Evolutionary conservation across 495 filamentous ascomycete genomes (phyloP), one percentile per base, ranked within the genome.

Genomic region (Aspergillus ostianus): DNA sequence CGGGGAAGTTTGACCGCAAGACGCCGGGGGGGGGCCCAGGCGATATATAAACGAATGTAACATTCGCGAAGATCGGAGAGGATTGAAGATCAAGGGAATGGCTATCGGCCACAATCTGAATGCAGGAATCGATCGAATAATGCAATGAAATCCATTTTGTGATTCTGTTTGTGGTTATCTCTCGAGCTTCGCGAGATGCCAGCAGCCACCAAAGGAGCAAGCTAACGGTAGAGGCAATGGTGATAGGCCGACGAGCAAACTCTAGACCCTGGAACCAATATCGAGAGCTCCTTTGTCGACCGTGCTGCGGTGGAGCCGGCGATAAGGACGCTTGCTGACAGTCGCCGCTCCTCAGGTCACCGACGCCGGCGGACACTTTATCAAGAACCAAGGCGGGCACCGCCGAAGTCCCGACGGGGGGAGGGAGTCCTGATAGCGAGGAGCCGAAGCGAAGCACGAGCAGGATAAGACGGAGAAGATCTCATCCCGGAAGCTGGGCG

Each of bases 71-170:
- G 12, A 15, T 51, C 12, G 23, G 49, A 29, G 20, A 15, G 26
- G 6, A 9, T 6, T 3, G 7, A 20, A 50, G 18, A 12, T n/a
- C 27, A 12, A 6, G 29, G 36, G 3, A 48, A 10, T 26, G 56
- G 26, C 30, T 57, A 63, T 58, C 60, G 36, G 51, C 56, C 53
- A 36, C 56, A 32, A 52, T 18, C 30, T 5, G 18, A 26, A 48
- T 63, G 52, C 21, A 56, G 59, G 51, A 63, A 63, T 21, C 32
- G 56, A 63, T 63, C 56, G 56, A 63, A 63, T 63, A 63, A 56
- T 56, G 7, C 8, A 23, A 21, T 51, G 13, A n/a, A n/a, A n/a
- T 26, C 6, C 23, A 26, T 41, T 41, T 41, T 41, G 8, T 1
- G 30, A 8, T 32, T 15, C 2, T 41, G 10, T 41, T 41, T 15